Evolutionary conservation across 164 flowering plant species (phyloP).

Genomic region (Berberis thunbergii): DNA sequence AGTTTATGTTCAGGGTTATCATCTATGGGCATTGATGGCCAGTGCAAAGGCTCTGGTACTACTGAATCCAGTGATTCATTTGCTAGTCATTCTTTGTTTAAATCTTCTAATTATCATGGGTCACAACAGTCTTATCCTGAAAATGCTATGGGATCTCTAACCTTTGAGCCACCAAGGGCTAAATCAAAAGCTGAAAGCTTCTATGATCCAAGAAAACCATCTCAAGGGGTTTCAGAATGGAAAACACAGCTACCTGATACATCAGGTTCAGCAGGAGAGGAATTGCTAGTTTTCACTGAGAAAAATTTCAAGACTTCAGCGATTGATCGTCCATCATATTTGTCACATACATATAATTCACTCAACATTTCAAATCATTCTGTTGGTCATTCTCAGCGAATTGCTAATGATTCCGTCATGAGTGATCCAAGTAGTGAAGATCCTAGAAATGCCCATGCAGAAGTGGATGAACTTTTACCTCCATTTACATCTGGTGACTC

Average conservation of each 20-base stretch:
- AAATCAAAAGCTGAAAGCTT: constrained; percentile 6
- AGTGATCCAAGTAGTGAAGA: constrained; percentile 14
- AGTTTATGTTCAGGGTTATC: constrained; percentile 25
- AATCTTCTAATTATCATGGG: constrained; percentile 8
- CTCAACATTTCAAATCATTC: constrained; percentile 16
- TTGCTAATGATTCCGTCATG: constrained; percentile 12
- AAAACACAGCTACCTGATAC: constrained; percentile 7
- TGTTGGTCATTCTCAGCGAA: constrained; percentile 12
- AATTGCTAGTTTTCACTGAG: constrained; percentile 12
- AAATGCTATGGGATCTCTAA: constrained; percentile 13
- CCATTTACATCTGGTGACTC: constrained; percentile 18
- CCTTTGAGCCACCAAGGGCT: constrained; percentile 1
- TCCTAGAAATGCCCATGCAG: constrained; percentile 8
- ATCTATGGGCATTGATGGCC: constrained; percentile 13
- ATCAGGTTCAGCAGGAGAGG: constrained; percentile 11
- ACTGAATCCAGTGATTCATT: constrained; percentile 7
- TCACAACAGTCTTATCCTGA: constrained; percentile 11
- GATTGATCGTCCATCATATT: constrained; percentile 7
- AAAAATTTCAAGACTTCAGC: constrained; percentile 11
- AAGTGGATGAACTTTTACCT: constrained; percentile 16
- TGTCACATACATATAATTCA: constrained; percentile 12
- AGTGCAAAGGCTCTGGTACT: constrained; percentile 8
- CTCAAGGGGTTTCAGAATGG: constrained; percentile 13
- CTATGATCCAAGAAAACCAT: constrained; percentile 1
- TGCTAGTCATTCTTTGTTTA: constrained; percentile 10